Percentiles rank a stretch among this genome's conserved stretches.
Conservation (phyloP, 352 stramenopile species). For the Pythium plurisporium region DNA sequence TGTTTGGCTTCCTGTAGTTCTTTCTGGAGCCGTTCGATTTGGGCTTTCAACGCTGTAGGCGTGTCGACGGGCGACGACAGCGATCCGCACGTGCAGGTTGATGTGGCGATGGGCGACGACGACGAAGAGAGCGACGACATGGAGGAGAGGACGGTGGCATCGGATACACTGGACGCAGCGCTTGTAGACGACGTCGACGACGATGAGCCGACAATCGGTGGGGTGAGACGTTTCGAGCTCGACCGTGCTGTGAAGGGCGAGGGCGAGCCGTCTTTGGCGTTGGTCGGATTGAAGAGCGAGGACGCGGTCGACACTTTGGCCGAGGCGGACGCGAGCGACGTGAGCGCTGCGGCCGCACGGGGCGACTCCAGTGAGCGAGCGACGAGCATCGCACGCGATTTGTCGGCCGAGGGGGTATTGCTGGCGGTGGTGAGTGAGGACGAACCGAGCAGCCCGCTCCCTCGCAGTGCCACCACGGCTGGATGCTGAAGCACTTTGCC, state of each 20-base stretch:
- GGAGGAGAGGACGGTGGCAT: background rate
- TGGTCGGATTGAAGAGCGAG: conserved; percentile 22
- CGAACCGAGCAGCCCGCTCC: background rate
- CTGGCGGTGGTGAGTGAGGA: background rate
- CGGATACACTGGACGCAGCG: background rate
- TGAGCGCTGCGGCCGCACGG: background rate
- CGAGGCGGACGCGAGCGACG: conserved; percentile 10
- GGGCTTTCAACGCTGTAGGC: conserved; percentile 3
- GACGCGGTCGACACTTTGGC: conserved; percentile 3
- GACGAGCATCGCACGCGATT: conserved; percentile 12
- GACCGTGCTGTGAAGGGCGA: conserved; percentile 1
- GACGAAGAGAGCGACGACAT: background rate
- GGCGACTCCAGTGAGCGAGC: conserved; percentile 10
- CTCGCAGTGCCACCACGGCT: conserved; percentile 5
- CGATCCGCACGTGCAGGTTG: too few species aligned
- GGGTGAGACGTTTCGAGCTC: background rate
- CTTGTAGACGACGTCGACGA: background rate
- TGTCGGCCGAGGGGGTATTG: background rate
- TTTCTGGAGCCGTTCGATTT: conserved; percentile 23
- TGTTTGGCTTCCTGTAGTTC: conserved; percentile 20
- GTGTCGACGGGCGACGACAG: background rate
- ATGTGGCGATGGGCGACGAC: background rate
- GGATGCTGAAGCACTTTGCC: conserved; percentile 19
- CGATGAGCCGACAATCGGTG: too few species aligned
- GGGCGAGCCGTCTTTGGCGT: conserved; percentile 21